Evolutionary conservation across 768 basidiomycete species (phyloP).

Genomic region (Boletellus ananas): DNA sequence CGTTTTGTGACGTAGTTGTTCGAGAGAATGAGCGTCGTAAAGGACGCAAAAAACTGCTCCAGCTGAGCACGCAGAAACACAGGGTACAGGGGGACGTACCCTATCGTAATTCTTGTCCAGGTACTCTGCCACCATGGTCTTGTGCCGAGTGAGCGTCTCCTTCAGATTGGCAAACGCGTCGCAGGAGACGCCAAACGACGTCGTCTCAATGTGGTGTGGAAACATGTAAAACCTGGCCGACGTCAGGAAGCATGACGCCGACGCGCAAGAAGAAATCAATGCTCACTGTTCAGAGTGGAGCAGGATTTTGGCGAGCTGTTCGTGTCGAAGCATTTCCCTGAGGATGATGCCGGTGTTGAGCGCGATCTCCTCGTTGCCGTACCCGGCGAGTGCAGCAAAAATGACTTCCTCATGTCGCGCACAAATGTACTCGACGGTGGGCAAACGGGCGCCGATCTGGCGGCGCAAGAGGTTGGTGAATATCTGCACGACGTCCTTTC

Average conservation of each 20-base stretch:
- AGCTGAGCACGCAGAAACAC: constrained; percentile 1
- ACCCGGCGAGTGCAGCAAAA: constrained; percentile 86
- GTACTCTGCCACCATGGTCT: constrained; percentile 96
- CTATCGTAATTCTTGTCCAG: constrained; percentile 96
- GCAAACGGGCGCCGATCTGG: constrained; percentile 90
- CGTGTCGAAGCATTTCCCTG: constrained; percentile 94
- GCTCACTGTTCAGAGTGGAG: constrained; percentile 92
- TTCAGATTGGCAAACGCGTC: constrained; percentile 98
- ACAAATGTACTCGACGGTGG: constrained; percentile 93
- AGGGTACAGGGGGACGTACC: constrained; percentile 42
- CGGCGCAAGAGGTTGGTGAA: constrained; percentile 86
- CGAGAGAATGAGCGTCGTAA: constrained; percentile 88
- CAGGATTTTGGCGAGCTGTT: constrained; percentile 83
- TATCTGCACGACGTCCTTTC: constrained; percentile 81
- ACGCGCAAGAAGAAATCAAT: neutral
- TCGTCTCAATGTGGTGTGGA: constrained; percentile 94
- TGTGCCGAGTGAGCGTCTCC: constrained; percentile 95
- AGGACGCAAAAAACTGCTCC: constrained; percentile 88
- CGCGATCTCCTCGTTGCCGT: constrained; percentile 93
- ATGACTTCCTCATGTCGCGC: constrained; percentile 70
- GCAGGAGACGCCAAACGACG: constrained; percentile 96
- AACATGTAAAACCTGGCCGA: constrained; percentile 85
- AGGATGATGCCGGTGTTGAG: constrained; percentile 98
- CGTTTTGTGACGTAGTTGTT: constrained; percentile 99
- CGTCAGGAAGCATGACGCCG: neutral